Conservation (phyloP, 306 rosid genomes). For the Potentilla sterilis region DNA sequence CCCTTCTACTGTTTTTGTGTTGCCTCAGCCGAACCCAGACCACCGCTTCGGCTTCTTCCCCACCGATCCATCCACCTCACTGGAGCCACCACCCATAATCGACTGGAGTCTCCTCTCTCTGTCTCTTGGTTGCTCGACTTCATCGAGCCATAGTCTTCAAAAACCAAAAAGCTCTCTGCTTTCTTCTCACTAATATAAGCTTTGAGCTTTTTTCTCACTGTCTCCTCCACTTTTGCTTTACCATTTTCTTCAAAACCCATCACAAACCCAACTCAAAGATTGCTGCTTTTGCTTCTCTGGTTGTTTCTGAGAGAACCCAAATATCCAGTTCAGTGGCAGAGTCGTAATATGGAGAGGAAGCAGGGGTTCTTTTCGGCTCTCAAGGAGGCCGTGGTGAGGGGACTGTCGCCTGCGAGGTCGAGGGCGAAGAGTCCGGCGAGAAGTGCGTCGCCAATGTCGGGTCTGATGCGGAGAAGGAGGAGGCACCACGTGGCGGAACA, state of each 20-base stretch:
- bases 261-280: background rate
- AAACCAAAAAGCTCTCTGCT: background rate
- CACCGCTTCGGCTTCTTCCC: no score
- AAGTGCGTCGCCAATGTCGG: constrained; percentile 70
- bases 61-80: no score
- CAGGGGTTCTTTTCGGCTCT: constrained; percentile 85
- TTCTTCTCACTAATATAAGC: constrained; percentile 1
- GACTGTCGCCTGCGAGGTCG: constrained; percentile 79
- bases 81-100: no score
- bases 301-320: background rate
- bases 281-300: background rate
- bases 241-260: background rate
- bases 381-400: constrained; percentile 78
- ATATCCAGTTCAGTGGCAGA: background rate
- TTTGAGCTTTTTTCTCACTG: constrained; percentile 26
- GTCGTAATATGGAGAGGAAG: constrained; percentile 69
- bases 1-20: no score
- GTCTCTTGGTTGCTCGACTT: no score
- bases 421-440: constrained; percentile 69
- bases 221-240: constrained; percentile 4
- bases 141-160: background rate
- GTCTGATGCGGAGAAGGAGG: constrained; percentile 64
- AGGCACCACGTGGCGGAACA: constrained; percentile 59
- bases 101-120: no score
- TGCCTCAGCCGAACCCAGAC: no score